Evolutionary conservation across 768 basidiomycete genomes (phyloP), one percentile per base, ranked within the genome.

Genomic region (Boletus pseudopeckii): DNA sequence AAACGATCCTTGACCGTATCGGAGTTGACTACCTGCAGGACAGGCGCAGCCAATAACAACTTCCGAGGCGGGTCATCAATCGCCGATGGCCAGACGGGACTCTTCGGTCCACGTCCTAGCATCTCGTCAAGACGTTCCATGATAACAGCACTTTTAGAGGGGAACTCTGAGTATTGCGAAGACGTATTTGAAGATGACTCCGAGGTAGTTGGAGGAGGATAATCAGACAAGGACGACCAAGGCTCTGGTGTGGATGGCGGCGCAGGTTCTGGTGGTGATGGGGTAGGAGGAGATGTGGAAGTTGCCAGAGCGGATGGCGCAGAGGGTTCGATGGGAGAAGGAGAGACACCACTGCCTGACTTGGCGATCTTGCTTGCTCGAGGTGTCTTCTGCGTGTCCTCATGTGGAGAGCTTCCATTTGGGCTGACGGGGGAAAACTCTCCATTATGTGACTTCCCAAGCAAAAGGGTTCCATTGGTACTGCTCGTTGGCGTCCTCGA

Each of bases 1-100:
- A 92, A 92, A 11, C 97, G 86, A 65, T 98, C 94, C 71, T 98
- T 98, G 69, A 94, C 89, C 1, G 90, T 94, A 70, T 96, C 88
- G 39, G 85, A 79, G 71, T 97, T 93, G 60, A 92, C 92, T 14
- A 98, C 92, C 72, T 99, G 97, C 6, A 96, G 76, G 7, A 96
- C 90, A 2, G 93, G 88, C 3, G 89, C 88, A 2, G 89, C 87
- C 39, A 95, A 74, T 15, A 97, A 73, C 38, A 98, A 73, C 68
- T 88, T 92, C 40, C 97, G 83, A 7, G 92, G 91, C 15, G 93
- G 90, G 57, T 90, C 84, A 59, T 96, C 92, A 47, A 95, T 76
- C 28, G 79, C 78, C 42, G 80, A 78, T 6, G 87, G 75, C 79
- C 81, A 82, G 61, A 82, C 71, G 1, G 79, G 74, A 67, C 78